phyloP scores from a whole-genome alignment of 352 stramenopile genomes.

The Globisporangium uncinulatum region DNA sequence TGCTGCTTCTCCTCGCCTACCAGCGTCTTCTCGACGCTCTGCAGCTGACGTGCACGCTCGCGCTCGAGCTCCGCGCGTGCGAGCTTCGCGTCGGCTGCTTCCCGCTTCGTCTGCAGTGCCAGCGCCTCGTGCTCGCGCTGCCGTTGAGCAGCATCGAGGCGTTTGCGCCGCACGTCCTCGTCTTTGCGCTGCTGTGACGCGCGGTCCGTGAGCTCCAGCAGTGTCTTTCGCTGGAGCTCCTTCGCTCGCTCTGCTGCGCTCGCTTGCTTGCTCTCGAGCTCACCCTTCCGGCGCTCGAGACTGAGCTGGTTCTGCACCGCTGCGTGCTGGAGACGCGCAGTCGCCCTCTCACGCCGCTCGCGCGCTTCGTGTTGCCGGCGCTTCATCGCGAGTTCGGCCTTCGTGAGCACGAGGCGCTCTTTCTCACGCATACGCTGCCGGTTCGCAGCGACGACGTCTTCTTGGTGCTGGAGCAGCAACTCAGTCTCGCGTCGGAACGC shows the following conservation, averaged over 20 bases:
- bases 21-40: constrained; percentile 52
- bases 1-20: constrained; percentile 49
- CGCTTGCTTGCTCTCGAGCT: constrained; percentile 55
- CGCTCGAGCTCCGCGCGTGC: constrained; percentile 33
- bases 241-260: constrained; percentile 36
- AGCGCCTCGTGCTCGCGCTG: constrained; percentile 33
- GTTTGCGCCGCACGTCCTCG: constrained; percentile 55
- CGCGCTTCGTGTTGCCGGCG: constrained; percentile 46
- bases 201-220: constrained; percentile 53
- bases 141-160: constrained; percentile 42
- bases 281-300: constrained; percentile 52
- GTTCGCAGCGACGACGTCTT: constrained; percentile 44
- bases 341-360: constrained; percentile 47
- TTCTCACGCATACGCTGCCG: constrained; percentile 56
- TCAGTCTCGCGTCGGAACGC: constrained; percentile 62
- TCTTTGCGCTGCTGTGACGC: constrained; percentile 58
- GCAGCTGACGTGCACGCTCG: constrained; percentile 40
- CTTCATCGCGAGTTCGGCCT: constrained; percentile 52
- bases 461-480: constrained; percentile 54
- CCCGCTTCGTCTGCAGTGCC: constrained; percentile 36
- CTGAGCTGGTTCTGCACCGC: constrained; percentile 51
- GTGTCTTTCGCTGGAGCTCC: constrained; percentile 59
- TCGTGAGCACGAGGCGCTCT: constrained; percentile 46
- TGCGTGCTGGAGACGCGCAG: constrained; percentile 46
- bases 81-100: constrained; percentile 33